Conservation (phyloP, 805 yeast species). For the Saccharomycopsis vini region DNA sequence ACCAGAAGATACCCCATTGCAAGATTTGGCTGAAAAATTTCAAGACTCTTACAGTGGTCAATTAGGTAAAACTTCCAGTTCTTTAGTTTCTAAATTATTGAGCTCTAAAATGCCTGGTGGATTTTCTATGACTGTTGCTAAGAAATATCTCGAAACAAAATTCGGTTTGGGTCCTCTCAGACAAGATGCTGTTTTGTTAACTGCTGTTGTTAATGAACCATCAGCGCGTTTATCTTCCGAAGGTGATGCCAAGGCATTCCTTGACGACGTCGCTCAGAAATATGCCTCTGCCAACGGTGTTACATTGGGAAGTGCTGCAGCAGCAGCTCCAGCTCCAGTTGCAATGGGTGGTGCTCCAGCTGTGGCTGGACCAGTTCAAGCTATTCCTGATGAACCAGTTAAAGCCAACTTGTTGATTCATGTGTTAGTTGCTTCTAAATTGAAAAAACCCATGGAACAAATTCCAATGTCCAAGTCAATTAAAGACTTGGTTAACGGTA, state of each 20-base stretch:
- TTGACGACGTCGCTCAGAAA: constrained; percentile 73
- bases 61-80: constrained; percentile 88
- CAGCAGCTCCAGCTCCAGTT: constrained; percentile 51
- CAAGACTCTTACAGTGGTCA: constrained; percentile 84
- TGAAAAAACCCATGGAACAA: constrained; percentile 82
- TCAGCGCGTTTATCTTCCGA: constrained; percentile 80
- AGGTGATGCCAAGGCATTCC: constrained; percentile 81
- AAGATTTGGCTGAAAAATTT: constrained; percentile 90
- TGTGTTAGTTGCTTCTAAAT: constrained; percentile 88
- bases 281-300: constrained; percentile 61
- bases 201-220: constrained; percentile 86
- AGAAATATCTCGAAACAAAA: constrained; percentile 84
- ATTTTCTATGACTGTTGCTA: constrained; percentile 81
- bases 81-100: constrained; percentile 82
- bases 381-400: constrained; percentile 83
- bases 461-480: constrained; percentile 86
- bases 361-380: constrained; percentile 72
- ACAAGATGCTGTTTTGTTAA: constrained; percentile 81
- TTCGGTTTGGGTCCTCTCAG: constrained; percentile 93
- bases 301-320: constrained; percentile 47
- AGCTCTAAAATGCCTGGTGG: constrained; percentile 99
- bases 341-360: constrained; percentile 57
- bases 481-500: constrained; percentile 96
- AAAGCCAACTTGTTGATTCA: constrained; percentile 76
- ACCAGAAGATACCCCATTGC: constrained; percentile 96